A percentile compares a stretch with the other conserved stretches of the same genome.
Evolutionary conservation across 2,329 filamentous ascomycete genomes (phyloP).

Genomic region (Calonectria hongkongensis): DNA sequence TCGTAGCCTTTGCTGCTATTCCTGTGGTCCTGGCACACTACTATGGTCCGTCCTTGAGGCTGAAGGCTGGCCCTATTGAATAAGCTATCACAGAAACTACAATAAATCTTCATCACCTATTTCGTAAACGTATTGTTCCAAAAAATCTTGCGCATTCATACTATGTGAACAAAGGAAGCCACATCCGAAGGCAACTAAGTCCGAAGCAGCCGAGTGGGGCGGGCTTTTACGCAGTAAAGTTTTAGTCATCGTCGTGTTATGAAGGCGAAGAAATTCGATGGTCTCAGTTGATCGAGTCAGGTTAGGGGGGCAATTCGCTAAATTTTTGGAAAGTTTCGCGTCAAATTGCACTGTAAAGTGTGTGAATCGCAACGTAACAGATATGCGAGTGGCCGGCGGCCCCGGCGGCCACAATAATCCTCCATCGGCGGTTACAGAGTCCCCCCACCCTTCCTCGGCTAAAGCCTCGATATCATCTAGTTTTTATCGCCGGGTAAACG

Average conservation of each 20-base stretch:
- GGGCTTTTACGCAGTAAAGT: background rate
- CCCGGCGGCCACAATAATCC: background rate
- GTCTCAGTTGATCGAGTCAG: no score
- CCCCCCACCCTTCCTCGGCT: background rate
- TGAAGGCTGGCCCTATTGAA: slow-evolving; percentile 7
- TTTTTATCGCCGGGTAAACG: background rate
- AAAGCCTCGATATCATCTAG: background rate
- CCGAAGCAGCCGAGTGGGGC: background rate
- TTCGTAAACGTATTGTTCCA: no score
- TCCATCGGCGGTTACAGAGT: background rate
- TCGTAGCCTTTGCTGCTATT: slow-evolving; percentile 27
- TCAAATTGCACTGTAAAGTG: background rate
- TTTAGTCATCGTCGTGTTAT: background rate
- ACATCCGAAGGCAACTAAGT: background rate
- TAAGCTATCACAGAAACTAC: background rate
- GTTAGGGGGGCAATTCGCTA: no score
- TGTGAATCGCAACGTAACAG: background rate
- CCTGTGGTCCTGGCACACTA: background rate
- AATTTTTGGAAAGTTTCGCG: no score
- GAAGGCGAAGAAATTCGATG: background rate
- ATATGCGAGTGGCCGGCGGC: slow-evolving; percentile 6
- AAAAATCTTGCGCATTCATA: no score
- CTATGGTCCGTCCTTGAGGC: slow-evolving; percentile 1
- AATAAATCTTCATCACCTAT: no score
- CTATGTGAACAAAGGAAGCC: background rate